Evolutionary conservation across 2,329 filamentous ascomycete species (phyloP).

Genomic region (Sarocladium brachiariae): DNA sequence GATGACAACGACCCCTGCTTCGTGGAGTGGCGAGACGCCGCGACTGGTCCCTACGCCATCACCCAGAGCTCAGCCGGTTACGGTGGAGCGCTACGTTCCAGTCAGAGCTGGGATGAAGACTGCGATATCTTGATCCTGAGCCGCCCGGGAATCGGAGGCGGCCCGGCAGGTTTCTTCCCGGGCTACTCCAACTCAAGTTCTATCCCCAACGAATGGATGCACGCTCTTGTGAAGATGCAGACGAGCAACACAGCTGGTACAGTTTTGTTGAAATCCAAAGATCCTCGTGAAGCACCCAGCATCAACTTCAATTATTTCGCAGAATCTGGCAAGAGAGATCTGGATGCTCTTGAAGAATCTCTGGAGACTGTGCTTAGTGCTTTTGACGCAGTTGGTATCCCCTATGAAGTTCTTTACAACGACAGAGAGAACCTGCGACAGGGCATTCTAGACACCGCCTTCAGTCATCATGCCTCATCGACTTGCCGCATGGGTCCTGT

Average conservation of each 20-base stretch:
- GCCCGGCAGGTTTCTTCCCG: conserved; percentile 35
- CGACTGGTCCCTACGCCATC: conserved; percentile 11
- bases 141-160: not conserved
- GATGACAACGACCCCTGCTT: conserved; percentile 13
- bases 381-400: conserved; percentile 9
- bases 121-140: conserved; percentile 11
- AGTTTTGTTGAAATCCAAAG: conserved; percentile 40
- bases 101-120: conserved; percentile 11
- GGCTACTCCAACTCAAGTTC: conserved; percentile 10
- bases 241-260: conserved; percentile 29
- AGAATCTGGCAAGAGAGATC: conserved; percentile 33
- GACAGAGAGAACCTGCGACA: conserved; percentile 9
- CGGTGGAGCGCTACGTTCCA: conserved; percentile 10
- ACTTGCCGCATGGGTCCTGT: conserved; percentile 26
- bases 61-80: conserved; percentile 20
- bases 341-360: conserved; percentile 38
- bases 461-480: conserved; percentile 27
- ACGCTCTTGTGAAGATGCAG: conserved; percentile 11
- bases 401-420: not conserved
- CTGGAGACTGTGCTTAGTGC: conserved; percentile 35
- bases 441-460: conserved; percentile 24
- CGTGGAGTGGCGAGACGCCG: conserved; percentile 11
- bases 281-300: conserved; percentile 45
- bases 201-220: conserved; percentile 7
- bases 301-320: conserved; percentile 43